Base-by-base conservation (phyloP, 2,329 filamentous ascomycete genomes). In the Diaporthe destruens region DNA sequence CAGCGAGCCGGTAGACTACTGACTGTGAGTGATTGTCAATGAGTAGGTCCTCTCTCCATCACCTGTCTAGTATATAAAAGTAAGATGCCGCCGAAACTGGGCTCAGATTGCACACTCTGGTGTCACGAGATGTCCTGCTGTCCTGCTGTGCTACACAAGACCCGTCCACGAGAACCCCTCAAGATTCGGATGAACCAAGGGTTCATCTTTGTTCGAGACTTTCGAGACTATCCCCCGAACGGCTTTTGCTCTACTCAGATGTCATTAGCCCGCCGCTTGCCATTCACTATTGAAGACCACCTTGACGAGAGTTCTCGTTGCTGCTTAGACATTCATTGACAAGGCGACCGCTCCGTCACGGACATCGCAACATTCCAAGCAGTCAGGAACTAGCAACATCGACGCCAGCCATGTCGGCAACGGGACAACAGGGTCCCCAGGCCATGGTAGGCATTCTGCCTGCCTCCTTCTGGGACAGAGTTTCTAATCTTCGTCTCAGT, bases 201-300 rank as follows among this genome's bases (percentile, higher is more conserved):
- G 42, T 56, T 56, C 66, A 23, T 20, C 29, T 44, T 42, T 29
- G 47, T 70, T 39, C 23, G 51, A 65, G 14, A n/a, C 44, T 65
- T 70, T 39, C 23, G 51, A 65, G 14, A n/a, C 44, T 65, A 65
- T 65, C n/a, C n/a, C 11, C n/a, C 47, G 61, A 66, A 66, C 61
- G 61, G 61, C 61, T 47, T 14, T 66, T 66, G 61, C 47, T 32
- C 32, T 53, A 20, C n/a, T 29, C 16, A 36, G 61, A 39, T n/a
- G 42, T 20, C 61, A 51, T 18, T 14, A 39, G n/a, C 12, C 47
- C 14, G 47, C 47, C 61, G 12, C n/a, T 32, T n/a, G n/a, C 32
- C 8, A 20, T 25, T 39, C 12, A 12, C 20, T 16, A 53, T 39
- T 53, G n/a, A 53, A 23, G 25, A 20, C 16, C n/a, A 25, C 61